Evolutionary conservation across 1,284 basidiomycete genomes (phyloP), one percentile per base, ranked within the genome.

Genomic region (Ustilago trichophora): DNA sequence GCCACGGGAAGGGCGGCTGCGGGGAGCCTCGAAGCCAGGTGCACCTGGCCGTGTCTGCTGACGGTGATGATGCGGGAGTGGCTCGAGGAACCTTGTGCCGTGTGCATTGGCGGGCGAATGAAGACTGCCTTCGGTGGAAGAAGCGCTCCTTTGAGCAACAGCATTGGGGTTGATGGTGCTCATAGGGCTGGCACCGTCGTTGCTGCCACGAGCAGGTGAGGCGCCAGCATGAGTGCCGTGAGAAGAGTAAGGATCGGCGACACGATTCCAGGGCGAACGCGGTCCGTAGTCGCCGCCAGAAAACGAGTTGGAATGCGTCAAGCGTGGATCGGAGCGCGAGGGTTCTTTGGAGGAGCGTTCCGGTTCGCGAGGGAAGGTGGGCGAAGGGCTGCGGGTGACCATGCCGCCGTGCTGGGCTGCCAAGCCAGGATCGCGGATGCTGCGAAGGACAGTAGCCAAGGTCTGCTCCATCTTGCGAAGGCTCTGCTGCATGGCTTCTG

Each of bases 381-480:
- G 72, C 12, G 64, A 69, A 19, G 67, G 65, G 19, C 54, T 62
- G 36, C 69, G 49, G 6, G 68, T 70, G n/a, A 73, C 63, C 62
- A 75, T 71, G 16, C 75, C 70, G 18, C 65, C 65, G 45, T 60
- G 47, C 43, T 70, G 64, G 6, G 59, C 59, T 26, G 68, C 66
- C 9, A 63, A 48, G 12, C 72, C 58, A 3, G 76, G 76, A 35
- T 78, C 73, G 8, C 71, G 62, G 18, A 80, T 72, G 46, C 71
- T 78, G 38, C 72, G 60, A 10, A 81, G 67, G 10, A 81, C 69
- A 6, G 73, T 73, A 26, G 70, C 59, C 24, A 81, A 60, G 15
- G 78, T 73, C 35, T 73, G 66, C 54, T 81, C 79, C 73, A 81
- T 78, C 62, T 78, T 79, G 48, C 76, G 73, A 18, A 81, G 57